Evolutionary conservation across 2,329 filamentous ascomycete species (phyloP).

Genomic region (Cytospora paraplurivora): DNA sequence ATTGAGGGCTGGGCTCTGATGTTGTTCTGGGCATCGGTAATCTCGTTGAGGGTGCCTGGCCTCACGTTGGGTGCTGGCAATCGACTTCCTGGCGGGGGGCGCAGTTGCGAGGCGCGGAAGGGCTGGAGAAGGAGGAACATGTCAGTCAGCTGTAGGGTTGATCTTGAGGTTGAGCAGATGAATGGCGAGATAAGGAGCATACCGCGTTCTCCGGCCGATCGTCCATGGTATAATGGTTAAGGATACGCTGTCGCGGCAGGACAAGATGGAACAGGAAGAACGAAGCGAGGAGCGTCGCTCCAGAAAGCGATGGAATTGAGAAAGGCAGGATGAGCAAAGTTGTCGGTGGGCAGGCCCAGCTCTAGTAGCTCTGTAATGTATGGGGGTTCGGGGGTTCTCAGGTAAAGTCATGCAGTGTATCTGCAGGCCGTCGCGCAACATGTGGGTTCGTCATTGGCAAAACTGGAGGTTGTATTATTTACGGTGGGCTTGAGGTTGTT

Average conservation of each 20-base stretch:
- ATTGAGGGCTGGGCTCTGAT: conserved; percentile 49
- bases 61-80: conserved; percentile 30
- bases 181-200: conserved; percentile 27
- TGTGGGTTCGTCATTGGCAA: neutral
- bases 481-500: conserved; percentile 17
- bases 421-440: neutral
- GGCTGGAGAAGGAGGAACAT: conserved; percentile 17
- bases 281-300: conserved; percentile 30
- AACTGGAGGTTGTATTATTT: conserved; percentile 22
- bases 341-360: neutral
- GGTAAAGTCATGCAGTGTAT: conserved; percentile 1
- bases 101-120: conserved; percentile 33
- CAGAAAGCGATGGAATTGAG: conserved; percentile 26
- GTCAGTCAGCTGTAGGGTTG: conserved; percentile 5
- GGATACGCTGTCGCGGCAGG: conserved; percentile 29
- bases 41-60: conserved; percentile 49
- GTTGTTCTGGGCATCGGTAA: conserved; percentile 64
- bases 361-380: neutral
- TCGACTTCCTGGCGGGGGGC: conserved; percentile 29
- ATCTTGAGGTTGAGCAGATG: neutral
- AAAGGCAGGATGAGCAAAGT: conserved; percentile 30
- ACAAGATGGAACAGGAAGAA: conserved; percentile 29
- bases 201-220: conserved; percentile 40
- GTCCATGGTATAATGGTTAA: conserved; percentile 39
- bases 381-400: neutral